Percentiles rank a stretch among this genome's conserved stretches.
phyloP scores from a whole-genome alignment of 371 early-diverging fungal species.

The Mortierella sp. region DNA sequence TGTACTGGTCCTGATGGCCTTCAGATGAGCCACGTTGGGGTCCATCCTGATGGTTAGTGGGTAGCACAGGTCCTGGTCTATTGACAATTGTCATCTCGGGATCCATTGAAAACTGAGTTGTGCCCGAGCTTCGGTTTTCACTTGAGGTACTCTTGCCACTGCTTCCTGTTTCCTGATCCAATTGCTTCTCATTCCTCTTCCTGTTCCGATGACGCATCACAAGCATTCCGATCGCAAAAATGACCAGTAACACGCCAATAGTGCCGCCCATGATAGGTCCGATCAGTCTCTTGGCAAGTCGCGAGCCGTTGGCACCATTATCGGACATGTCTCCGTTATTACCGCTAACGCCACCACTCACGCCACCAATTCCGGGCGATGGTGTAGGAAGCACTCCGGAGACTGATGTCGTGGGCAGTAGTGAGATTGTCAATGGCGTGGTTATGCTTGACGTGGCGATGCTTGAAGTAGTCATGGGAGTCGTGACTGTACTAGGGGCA shows the following conservation, averaged over 20 bases:
- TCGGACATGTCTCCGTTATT: neutral
- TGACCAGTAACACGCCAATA: constrained; percentile 31
- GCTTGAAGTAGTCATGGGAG: too few relatives aligned
- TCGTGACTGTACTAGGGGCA: too few relatives aligned
- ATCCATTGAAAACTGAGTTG: constrained; percentile 22
- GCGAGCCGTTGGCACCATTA: neutral
- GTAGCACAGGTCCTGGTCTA: constrained; percentile 7
- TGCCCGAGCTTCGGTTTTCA: constrained; percentile 10
- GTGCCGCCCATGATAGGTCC: constrained; percentile 41
- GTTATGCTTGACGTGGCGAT: neutral
- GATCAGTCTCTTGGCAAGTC: constrained; percentile 9
- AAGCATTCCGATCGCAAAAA: constrained; percentile 33
- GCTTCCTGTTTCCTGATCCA: constrained; percentile 32
- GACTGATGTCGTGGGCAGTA: neutral
- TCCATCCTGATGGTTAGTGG: constrained; percentile 22
- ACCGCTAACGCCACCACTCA: neutral
- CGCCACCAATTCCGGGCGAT: neutral
- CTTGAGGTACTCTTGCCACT: constrained; percentile 16
- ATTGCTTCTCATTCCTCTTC: constrained; percentile 17
- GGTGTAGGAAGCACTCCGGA: neutral
- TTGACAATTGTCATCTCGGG: constrained; percentile 27
- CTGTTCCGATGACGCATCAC: constrained; percentile 33
- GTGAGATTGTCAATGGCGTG: neutral
- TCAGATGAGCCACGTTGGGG: constrained; percentile 25
- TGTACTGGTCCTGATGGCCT: constrained; percentile 33